Percentiles rank a stretch among this genome's conserved stretches.
phyloP scores from a whole-genome alignment of 768 basidiomycete species.

The Tephrocybe sp. region DNA sequence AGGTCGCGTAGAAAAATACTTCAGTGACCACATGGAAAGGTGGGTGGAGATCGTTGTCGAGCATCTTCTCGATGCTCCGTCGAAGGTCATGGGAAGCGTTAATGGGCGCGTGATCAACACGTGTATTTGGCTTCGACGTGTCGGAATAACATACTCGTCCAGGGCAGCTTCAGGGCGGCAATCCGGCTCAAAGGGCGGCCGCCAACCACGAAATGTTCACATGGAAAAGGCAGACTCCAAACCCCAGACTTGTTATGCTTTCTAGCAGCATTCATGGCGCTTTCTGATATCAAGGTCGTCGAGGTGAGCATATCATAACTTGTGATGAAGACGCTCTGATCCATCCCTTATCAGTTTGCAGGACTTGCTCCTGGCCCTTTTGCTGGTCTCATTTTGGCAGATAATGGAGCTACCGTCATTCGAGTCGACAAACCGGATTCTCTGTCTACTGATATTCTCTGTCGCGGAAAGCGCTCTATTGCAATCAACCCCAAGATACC shows the following conservation, averaged over 20 bases:
- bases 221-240: too few species aligned
- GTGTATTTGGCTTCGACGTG: conserved; percentile 1
- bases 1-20: not conserved
- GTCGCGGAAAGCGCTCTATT: conserved; percentile 75
- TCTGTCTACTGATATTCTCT: conserved; percentile 49
- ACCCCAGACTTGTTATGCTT: not conserved
- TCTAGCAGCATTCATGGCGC: conserved; percentile 14
- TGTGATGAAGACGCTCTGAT: not conserved
- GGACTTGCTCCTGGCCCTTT: conserved; percentile 83
- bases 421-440: conserved; percentile 66
- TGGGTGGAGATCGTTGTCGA: not conserved
- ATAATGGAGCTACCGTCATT: conserved; percentile 75
- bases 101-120: not conserved
- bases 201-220: not conserved
- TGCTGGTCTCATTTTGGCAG: conserved; percentile 72
- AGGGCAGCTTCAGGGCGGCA: not conserved
- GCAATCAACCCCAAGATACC: conserved; percentile 62
- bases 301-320: conserved; percentile 16
- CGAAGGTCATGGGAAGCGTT: not conserved
- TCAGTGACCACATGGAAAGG: not conserved
- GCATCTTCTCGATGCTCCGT: not conserved
- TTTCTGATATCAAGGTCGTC: conserved; percentile 22
- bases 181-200: not conserved
- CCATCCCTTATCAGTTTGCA: conserved; percentile 55
- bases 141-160: conserved; percentile 3